These are phyloP conservation scores for Bacterosira constricta DNA, from an alignment of 108 stramenopile species.

Conservation along the genomic window DNA sequence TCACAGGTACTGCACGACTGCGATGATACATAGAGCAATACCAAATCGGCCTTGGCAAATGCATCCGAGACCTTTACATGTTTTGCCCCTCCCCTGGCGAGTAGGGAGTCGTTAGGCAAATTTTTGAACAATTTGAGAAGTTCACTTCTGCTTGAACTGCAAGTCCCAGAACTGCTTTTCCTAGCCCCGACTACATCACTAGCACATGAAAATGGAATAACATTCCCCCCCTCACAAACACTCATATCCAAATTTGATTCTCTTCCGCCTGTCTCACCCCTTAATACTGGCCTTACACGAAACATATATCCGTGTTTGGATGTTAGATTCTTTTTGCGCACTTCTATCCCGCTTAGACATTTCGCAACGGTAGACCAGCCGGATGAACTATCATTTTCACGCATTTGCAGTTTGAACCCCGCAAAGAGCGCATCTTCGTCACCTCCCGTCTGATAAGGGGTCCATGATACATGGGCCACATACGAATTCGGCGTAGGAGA, in stretches of 20 bases:
- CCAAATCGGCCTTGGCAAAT: slow-evolving; percentile 72
- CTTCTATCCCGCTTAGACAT: slow-evolving; percentile 60
- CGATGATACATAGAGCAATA: slow-evolving; percentile 74
- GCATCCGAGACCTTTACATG: slow-evolving; percentile 63
- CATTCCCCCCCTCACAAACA: slow-evolving; percentile 41
- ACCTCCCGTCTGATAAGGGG: slow-evolving; percentile 4
- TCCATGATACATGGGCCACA: slow-evolving; percentile 51
- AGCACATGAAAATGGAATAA: slow-evolving; percentile 67
- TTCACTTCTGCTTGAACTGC: slow-evolving; percentile 12
- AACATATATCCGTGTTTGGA: slow-evolving; percentile 74
- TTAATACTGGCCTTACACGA: slow-evolving; percentile 64
- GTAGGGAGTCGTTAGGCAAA: slow-evolving; percentile 54
- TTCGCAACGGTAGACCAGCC: slow-evolving; percentile 73
- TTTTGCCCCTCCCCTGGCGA: slow-evolving; percentile 43
- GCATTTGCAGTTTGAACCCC: slow-evolving; percentile 80
- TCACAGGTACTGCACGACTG: slow-evolving; percentile 87
- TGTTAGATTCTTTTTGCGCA: slow-evolving; percentile 77
- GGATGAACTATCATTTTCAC: slow-evolving; percentile 67
- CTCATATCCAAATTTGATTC: slow-evolving; percentile 35
- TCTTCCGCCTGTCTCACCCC: slow-evolving; percentile 33
- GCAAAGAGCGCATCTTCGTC: slow-evolving; percentile 3
- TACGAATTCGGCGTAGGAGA: slow-evolving; percentile 56
- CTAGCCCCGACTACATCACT: slow-evolving; percentile 52
- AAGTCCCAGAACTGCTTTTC: slow-evolving; percentile 25
- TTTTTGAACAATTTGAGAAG: slow-evolving; percentile 48